These are phyloP conservation scores for Tetrapyrgos nigripes DNA, from an alignment of 1,284 basidiomycete species.

Conservation along the genomic window DNA sequence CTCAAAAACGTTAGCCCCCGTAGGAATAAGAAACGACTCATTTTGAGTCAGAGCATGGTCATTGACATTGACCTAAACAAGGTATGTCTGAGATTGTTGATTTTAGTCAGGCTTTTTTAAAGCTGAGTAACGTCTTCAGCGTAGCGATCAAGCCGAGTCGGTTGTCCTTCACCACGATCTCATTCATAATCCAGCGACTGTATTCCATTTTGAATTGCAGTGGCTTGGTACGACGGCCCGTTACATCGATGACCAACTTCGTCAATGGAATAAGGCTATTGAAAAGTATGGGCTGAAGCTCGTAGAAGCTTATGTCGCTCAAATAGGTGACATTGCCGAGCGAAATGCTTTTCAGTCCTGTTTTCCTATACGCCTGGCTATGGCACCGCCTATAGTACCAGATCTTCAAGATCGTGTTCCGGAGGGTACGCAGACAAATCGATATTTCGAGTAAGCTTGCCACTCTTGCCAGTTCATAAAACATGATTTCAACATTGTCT, in stretches of 20 bases:
- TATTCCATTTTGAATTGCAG: conserved; percentile 96
- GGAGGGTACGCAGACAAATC: conserved; percentile 63
- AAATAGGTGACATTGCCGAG: conserved; percentile 82
- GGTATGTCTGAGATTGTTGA: conserved; percentile 41
- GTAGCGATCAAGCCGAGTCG: conserved; percentile 87
- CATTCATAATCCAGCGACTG: conserved; percentile 89
- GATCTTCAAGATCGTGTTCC: conserved; percentile 74
- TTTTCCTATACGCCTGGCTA: conserved; percentile 77
- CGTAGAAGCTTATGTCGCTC: conserved; percentile 91
- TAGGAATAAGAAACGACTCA: conserved; percentile 67
- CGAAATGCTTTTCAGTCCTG: conserved; percentile 91
- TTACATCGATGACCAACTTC: conserved; percentile 91
- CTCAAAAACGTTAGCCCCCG: conserved; percentile 45
- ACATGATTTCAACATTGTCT: no score
- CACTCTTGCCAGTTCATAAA: no score
- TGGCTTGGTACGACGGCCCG: conserved; percentile 98
- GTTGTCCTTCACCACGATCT: conserved; percentile 91
- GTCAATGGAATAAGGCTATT: conserved; percentile 85
- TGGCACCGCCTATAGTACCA: conserved; percentile 75
- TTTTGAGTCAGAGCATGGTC: conserved; percentile 87
- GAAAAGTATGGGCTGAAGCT: conserved; percentile 93
- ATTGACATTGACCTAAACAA: conserved; percentile 87
- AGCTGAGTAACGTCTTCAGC: conserved; percentile 43
- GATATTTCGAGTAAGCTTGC: conserved; percentile 86
- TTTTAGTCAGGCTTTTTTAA: conserved; percentile 1